A percentile compares a stretch with the other conserved stretches of the same genome.
These are phyloP conservation scores for Filosporella fistucella DNA, from an alignment of 495 filamentous ascomycete species.

Conservation along the genomic window DNA sequence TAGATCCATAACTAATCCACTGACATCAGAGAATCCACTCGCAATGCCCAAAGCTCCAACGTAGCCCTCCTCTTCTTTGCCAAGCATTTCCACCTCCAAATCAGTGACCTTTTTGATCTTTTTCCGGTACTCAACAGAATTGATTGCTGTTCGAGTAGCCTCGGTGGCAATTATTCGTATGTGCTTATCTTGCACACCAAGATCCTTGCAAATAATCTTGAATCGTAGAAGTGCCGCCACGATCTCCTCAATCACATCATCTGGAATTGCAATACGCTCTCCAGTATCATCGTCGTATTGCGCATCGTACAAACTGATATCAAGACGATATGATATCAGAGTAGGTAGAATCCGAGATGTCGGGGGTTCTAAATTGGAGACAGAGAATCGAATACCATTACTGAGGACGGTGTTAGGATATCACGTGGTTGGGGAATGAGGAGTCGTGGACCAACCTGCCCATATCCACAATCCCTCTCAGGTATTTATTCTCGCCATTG, in stretches of 20 bases:
- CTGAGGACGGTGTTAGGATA: slow-evolving; percentile 27
- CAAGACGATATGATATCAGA: slow-evolving; percentile 47
- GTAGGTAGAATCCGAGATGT: slow-evolving; percentile 55
- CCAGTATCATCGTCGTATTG: slow-evolving; percentile 36
- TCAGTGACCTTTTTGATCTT: slow-evolving; percentile 45
- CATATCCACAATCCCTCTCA: slow-evolving; percentile 12
- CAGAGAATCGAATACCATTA: slow-evolving; percentile 67
- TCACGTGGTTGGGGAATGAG: neutral
- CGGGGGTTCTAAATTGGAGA: slow-evolving; percentile 50
- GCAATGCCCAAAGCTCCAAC: slow-evolving; percentile 64
- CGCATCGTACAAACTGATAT: slow-evolving; percentile 59
- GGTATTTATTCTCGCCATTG: neutral
- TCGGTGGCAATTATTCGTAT: slow-evolving; percentile 57
- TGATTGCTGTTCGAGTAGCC: slow-evolving; percentile 61
- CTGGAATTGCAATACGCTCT: slow-evolving; percentile 41
- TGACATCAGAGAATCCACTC: slow-evolving; percentile 51
- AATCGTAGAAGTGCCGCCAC: slow-evolving; percentile 47
- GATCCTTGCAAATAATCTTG: slow-evolving; percentile 49
- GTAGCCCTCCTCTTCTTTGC: slow-evolving; percentile 61
- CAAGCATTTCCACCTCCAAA: slow-evolving; percentile 51
- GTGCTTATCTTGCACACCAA: slow-evolving; percentile 40
- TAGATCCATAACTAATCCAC: slow-evolving; percentile 65
- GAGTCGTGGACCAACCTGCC: neutral
- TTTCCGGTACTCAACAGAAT: slow-evolving; percentile 48
- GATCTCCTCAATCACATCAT: slow-evolving; percentile 41